Conservation (phyloP, 768 basidiomycete species). For the Suillus ampliporus region DNA sequence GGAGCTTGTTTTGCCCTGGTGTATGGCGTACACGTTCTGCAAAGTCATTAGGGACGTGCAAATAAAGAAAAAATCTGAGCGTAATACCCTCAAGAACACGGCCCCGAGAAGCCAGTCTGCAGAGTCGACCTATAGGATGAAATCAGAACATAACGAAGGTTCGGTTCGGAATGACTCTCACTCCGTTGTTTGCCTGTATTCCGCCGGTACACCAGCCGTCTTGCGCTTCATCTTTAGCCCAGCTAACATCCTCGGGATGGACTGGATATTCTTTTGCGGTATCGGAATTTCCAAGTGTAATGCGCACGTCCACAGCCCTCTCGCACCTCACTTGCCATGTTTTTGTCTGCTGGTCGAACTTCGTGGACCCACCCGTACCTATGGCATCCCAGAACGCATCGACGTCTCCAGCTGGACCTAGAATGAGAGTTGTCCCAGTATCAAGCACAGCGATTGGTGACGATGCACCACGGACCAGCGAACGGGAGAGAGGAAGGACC, state of each 20-base stretch:
- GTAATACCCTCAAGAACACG: conserved; percentile 57
- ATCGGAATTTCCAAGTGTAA: conserved; percentile 48
- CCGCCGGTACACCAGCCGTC: conserved; percentile 63
- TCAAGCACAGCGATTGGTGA: conserved; percentile 63
- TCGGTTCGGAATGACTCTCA: conserved; percentile 21
- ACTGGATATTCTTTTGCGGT: conserved; percentile 45
- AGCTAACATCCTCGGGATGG: conserved; percentile 58
- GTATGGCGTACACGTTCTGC: conserved; percentile 60
- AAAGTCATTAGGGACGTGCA: conserved; percentile 17
- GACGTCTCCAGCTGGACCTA: conserved; percentile 59
- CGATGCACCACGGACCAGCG: conserved; percentile 47
- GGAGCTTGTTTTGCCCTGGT: conserved; percentile 47
- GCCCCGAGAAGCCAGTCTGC: conserved; percentile 71
- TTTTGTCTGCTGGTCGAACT: conserved; percentile 40
- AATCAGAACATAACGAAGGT: conserved; percentile 12
- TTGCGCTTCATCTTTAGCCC: conserved; percentile 46
- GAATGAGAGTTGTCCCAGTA: conserved; percentile 63
- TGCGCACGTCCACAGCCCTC: conserved; percentile 49
- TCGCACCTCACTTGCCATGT: conserved; percentile 59
- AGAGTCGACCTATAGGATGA: conserved; percentile 46
- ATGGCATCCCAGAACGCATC: conserved; percentile 55
- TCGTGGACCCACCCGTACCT: conserved; percentile 45
- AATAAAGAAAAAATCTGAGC: conserved; percentile 15
- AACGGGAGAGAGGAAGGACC: conserved; percentile 47
- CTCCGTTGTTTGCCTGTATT: conserved; percentile 57